Evolutionary conservation across 148 eudicot genomes (phyloP).

Genomic region (Camellia lanceoleosa): DNA sequence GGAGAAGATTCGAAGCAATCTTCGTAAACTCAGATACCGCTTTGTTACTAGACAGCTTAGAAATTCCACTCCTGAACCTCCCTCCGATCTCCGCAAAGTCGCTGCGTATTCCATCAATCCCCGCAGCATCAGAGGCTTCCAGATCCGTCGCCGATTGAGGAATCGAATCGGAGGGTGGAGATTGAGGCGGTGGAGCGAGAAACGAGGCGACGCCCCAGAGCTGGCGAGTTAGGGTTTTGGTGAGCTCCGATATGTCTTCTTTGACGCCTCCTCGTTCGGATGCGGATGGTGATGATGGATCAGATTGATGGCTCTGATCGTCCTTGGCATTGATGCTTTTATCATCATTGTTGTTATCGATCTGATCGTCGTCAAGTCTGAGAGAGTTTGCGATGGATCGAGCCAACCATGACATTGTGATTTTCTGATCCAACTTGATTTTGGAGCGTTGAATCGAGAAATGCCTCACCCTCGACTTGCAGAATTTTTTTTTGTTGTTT

Average conservation of each 20-base stretch:
- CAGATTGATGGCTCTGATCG: neutral
- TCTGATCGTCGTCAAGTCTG: slow-evolving; percentile 48
- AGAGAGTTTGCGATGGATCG: slow-evolving; percentile 78
- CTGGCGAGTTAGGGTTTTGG: slow-evolving; percentile 72
- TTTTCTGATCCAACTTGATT: neutral
- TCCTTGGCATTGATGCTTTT: neutral
- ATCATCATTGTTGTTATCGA: slow-evolving; percentile 16
- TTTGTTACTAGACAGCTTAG: slow-evolving; percentile 57
- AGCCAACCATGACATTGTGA: slow-evolving; percentile 73
- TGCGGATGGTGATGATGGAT: slow-evolving; percentile 12
- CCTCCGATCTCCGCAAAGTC: slow-evolving; percentile 91
- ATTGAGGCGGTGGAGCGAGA: slow-evolving; percentile 74
- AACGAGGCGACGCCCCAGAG: slow-evolving; percentile 89
- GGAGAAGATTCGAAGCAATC: slow-evolving; percentile 66
- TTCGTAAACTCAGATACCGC: slow-evolving; percentile 69
- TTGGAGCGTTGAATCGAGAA: neutral
- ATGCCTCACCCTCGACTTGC: too few species aligned
- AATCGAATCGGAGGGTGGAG: slow-evolving; percentile 19
- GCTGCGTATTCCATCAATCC: slow-evolving; percentile 45
- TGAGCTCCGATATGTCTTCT: slow-evolving; percentile 83
- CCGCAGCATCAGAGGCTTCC: slow-evolving; percentile 23
- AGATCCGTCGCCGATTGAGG: slow-evolving; percentile 21
- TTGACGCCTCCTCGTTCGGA: slow-evolving; percentile 68
- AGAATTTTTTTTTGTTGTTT: too few species aligned
- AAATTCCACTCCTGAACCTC: slow-evolving; percentile 66